Base-by-base conservation (phyloP, 1,284 basidiomycete species). In the Anthracocystis walkeri region DNA sequence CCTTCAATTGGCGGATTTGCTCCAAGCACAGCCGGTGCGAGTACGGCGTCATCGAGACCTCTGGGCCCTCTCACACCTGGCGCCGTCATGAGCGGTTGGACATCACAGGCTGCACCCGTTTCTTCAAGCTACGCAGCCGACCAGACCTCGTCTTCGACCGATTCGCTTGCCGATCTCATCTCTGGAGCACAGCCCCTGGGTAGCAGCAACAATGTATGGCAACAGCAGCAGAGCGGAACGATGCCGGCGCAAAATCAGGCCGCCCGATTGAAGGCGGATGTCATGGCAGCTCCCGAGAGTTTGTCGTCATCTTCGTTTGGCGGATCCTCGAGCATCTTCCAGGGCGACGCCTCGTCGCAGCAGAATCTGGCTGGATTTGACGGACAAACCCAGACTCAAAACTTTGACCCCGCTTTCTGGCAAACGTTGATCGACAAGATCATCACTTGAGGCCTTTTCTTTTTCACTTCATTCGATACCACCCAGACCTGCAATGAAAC, bases 371-470 rank as follows among this genome's bases (percentile, higher is more conserved):
- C 62, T 18, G 49, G 20, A 20, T 62, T 62, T 33, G 66, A 69
- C n/a, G 61, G 60, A 5, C 58, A 52, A 35, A 38, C 49, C 0
- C 40, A 40, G 61, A 50, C 59, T 7, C 64, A 62, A 38, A 70
- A 68, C 58, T 74, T 77, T 46, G 67, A 74, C 23, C 69, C 71
- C 1, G 58, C 67, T 7, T 77, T 77, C 64, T 77, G 67, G 71
- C 75, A 74, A 56, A 71, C 64, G 14, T 54, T 77, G 44, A 77
- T 77, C 45, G 71, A 77, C 67, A 77, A 77, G 67, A 77, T 77
- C 57, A 65, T 75, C 63, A 77, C 68, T 38, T 77, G 59, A 75
- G 20, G 20, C 48, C n/a, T n/a, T 20, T n/a, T 18, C 18, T 29
- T 31, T 33, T 20, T n/a, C 27, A 31, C 27, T 42, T 27, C 46